Evolutionary conservation across 1,284 basidiomycete species (phyloP).

Genomic region (Marasmius tenuissimus): DNA sequence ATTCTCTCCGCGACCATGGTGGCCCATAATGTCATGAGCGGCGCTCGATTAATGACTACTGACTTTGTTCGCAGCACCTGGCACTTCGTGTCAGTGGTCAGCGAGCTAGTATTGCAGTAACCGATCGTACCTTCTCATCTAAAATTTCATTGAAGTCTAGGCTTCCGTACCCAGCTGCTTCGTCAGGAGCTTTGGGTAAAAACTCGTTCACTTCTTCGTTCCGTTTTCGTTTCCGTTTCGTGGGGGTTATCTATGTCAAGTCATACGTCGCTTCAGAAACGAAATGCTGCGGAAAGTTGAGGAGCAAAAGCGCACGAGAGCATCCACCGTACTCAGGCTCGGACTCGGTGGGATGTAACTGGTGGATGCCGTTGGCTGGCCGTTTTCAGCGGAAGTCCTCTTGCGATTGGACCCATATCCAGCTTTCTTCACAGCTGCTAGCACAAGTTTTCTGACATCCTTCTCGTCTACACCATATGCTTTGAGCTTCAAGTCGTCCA

Average conservation of each 20-base stretch:
- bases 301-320: conserved; percentile 18
- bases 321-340: conserved; percentile 19
- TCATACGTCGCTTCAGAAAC: background rate
- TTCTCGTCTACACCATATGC: conserved; percentile 63
- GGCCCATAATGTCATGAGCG: conserved; percentile 93
- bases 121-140: conserved; percentile 64
- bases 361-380: conserved; percentile 7
- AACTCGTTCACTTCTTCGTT: conserved; percentile 56
- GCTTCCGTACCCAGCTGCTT: conserved; percentile 48
- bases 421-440: conserved; percentile 65
- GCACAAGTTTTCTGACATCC: conserved; percentile 63
- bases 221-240: conserved; percentile 54
- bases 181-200: conserved; percentile 56
- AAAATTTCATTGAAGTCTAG: conserved; percentile 73
- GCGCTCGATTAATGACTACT: conserved; percentile 85
- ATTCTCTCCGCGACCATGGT: conserved; percentile 82
- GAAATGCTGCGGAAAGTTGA: background rate
- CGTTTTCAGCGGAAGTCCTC: conserved; percentile 19
- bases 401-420: conserved; percentile 38
- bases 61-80: conserved; percentile 62
- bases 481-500: conserved; percentile 62
- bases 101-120: background rate
- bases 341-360: conserved; percentile 1
- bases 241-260: conserved; percentile 38
- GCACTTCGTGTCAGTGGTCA: background rate